A percentile compares a stretch with the other conserved stretches of the same genome.
Evolutionary conservation across 352 stramenopile genomes (phyloP).

Genomic region (Phytophthora pseudosyringae): DNA sequence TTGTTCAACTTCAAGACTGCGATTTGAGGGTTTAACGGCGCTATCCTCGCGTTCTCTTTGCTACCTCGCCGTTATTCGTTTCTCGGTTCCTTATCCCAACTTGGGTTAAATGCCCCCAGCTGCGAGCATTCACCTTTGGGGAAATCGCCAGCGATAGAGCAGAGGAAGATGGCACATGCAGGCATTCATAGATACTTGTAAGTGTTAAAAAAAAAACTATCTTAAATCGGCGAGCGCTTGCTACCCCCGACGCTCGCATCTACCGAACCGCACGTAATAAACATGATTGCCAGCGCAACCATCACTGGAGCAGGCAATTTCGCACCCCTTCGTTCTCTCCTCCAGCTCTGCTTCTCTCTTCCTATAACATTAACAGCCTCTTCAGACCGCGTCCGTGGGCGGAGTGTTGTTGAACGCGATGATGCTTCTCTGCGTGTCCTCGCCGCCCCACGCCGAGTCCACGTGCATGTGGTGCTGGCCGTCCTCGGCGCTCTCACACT

Average conservation of each 20-base stretch:
- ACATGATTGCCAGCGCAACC: too few species aligned
- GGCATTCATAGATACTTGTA: constrained; percentile 31
- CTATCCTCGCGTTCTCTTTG: too few species aligned
- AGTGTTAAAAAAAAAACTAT: constrained; percentile 32
- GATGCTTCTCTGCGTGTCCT: constrained; percentile 45
- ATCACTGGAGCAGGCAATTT: neutral
- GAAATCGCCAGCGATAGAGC: constrained; percentile 4
- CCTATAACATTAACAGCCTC: constrained; percentile 20
- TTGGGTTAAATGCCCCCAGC: too few species aligned
- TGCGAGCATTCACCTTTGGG: constrained; percentile 30
- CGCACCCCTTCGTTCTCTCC: neutral
- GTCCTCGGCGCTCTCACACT: constrained; percentile 64
- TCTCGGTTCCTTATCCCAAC: too few species aligned
- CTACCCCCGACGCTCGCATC: constrained; percentile 8
- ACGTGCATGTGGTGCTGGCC: constrained; percentile 21
- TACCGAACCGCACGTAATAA: constrained; percentile 19
- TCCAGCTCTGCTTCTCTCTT: constrained; percentile 5
- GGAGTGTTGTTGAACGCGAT: constrained; percentile 74
- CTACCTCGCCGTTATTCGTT: too few species aligned
- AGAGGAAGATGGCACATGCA: constrained; percentile 10
- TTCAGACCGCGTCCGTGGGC: constrained; percentile 2
- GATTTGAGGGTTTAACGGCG: too few species aligned
- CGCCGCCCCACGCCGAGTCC: constrained; percentile 14
- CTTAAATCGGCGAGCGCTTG: constrained; percentile 15
- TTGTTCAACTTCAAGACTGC: too few species aligned